Base-by-base conservation (phyloP, 1,284 basidiomycete genomes). In the Ganoderma lingzhi region DNA sequence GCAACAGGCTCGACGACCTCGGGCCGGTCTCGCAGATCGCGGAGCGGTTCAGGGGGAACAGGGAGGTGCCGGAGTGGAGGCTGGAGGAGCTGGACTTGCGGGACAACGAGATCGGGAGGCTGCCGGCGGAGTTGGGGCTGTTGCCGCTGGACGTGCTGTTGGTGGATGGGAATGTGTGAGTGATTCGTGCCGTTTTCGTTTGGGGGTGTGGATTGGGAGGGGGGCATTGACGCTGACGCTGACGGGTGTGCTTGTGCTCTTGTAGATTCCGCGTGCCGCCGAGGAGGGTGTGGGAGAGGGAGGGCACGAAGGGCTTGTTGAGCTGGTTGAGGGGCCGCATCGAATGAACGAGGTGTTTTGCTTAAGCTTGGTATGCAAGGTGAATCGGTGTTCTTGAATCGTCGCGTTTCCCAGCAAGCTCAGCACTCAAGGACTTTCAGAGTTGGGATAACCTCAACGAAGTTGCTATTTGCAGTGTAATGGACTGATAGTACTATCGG, bases 301-400 rank as follows among this genome's bases (percentile, higher is more conserved):
- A 94, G 77, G 93, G 93, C 2, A 94, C 92, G n/a, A 93, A 92
- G 74, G 92, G 92, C 3, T 74, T 94, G 66, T 76, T 94, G 80
- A 88, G 85, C 67, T 94, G 92, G 92, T 77, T 94, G 73, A 84
- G 90, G 65, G 90, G 90, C 35, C 83, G 92, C 68, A 86, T 93
- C 62, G 91, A 92, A 72, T 92, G 69, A 76, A 3, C 19, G 19
- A 23, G 58, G 12, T 10, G 23, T 56, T 35, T 17, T 14, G 23
- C 23, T 23, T 23, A 23, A 23, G 53, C 15, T 5, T 32, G 14
- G 30, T 3, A 44, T 55, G 53, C 15, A 6, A 14, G 17, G 32
- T 58, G 55, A 30, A 35, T 58, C 6, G 55, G 9, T 19, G 5
- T 56, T 15, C 10, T 56, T 28, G 4, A 30, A 17, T 12, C 53